Base-by-base conservation (phyloP, 2,329 filamentous ascomycete species). In the Rhynchosporium secalis region DNA sequence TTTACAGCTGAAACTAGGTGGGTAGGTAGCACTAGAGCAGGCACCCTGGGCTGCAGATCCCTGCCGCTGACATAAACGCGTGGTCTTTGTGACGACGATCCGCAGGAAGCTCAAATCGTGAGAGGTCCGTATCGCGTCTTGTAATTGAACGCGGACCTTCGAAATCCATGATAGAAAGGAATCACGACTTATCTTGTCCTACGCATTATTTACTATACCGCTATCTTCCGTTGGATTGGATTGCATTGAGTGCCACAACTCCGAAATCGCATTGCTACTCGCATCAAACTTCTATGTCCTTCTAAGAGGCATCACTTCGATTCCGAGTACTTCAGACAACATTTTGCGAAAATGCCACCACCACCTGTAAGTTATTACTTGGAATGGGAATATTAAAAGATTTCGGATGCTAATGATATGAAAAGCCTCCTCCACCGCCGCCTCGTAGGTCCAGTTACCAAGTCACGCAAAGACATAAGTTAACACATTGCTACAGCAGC, bases 381-480 rank as follows among this genome's bases (percentile, higher is more conserved):
- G 36, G 7, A 13, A 9, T 10, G 13, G 12, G n/a, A 36, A 36
- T 13, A 13, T n/a, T 15, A 12, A 20, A 33, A n/a, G 8, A 31
- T 2, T 3, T 20, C 12, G 4, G 45, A 46, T 56, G 9, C n/a
- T 56, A 8, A 56, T 5, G 5, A 26, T 10, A n/a, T 20, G 6
- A 45, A 12, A 51, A 89, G 2, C 89, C 89, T 10, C 89, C 89
- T 1, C 90, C 89, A 40, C 89, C 87, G 46, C 85, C 87, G 60
- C 84, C 69, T 58, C 62, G 62, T 63, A 61, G 9, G 62, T 63
- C 26, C 20, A 31, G 10, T 3, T 58, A 41, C 31, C 6, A 49
- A 26, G 12, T 12, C 10, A 28, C 3, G 48, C 38, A n/a, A 26
- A n/a, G 12, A 48, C 29, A 31, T 15, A 4, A 4, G 31, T 65